phyloP scores from a whole-genome alignment of 2,329 filamentous ascomycete genomes.

The Amylocarpus encephaloides region DNA sequence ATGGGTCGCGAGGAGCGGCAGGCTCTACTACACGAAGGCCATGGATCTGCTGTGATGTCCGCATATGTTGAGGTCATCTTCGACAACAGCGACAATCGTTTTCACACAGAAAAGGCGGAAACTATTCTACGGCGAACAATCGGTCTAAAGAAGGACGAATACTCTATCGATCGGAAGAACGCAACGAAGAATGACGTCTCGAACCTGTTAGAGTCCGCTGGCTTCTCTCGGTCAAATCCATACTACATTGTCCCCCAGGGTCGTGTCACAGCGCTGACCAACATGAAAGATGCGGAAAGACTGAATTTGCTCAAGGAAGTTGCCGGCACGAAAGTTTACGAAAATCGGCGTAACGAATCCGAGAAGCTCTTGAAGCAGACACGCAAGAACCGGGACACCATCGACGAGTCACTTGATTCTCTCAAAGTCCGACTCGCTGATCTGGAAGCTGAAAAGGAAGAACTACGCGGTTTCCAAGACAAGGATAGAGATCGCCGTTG shows the following conservation, averaged over 20 bases:
- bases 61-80: conserved; percentile 99
- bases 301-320: conserved; percentile 91
- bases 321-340: conserved; percentile 96
- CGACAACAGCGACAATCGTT: conserved; percentile 93
- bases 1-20: conserved; percentile 95
- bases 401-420: conserved; percentile 84
- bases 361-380: conserved; percentile 97
- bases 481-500: conserved; percentile 89
- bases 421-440: conserved; percentile 86
- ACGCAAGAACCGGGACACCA: conserved; percentile 88
- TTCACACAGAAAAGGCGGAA: conserved; percentile 87
- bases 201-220: conserved; percentile 90
- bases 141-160: conserved; percentile 96
- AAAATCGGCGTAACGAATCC: conserved; percentile 83
- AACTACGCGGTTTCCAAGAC: conserved; percentile 87
- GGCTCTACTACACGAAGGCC: conserved; percentile 94
- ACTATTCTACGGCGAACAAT: conserved; percentile 89
- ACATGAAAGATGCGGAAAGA: conserved; percentile 95
- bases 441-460: conserved; percentile 94
- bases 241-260: conserved; percentile 99
- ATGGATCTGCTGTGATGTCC: conserved; percentile 95
- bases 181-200: conserved; percentile 91
- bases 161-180: conserved; percentile 94
- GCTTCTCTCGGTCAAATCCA: conserved; percentile 93
- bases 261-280: conserved; percentile 89